Evolutionary conservation across 1,284 basidiomycete genomes (phyloP), one percentile per base, ranked within the genome.

Genomic region (Irpex lacteus): DNA sequence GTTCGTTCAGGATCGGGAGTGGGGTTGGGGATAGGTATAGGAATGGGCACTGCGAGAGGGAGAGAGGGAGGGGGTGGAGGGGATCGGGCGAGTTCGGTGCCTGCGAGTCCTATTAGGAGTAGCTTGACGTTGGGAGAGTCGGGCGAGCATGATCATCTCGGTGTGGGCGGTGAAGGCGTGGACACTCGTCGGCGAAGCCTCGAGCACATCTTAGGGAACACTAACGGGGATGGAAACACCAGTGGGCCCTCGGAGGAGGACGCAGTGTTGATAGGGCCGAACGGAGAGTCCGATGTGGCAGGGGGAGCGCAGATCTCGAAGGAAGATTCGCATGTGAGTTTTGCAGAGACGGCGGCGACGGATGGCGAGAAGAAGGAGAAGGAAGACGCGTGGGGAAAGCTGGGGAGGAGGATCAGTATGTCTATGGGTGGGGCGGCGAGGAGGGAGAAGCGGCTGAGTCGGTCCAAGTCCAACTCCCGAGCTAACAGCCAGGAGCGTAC

Each of bases 371-470:
- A 72, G 13, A 82, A 83, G 3, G 63, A 64, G 63, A 57, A 32
- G 11, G 63, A 72, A 13, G 82, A 83, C 63, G 75, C 79, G 34
- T 89, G 88, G 87, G 77, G 80, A 21, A 86, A 83, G 70, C 68
- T 90, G 50, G 81, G 87, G n/a, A 77, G 85, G 67, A 77, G 87
- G 63, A 81, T 90, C 65, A 89, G 85, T 67, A 69, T 73, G 58
- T 71, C 70, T 47, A 76, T 85, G 69, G 32, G 54, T 15, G 54
- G 18, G 9, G 18, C 54, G 3, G 54, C 21, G 5, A 26, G 34
- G 54, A 56, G 13, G 59, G 74, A 73, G 37, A 75, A 69, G 64
- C 61, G 68, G 47, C 56, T 62, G 37, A 74, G 74, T 60, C 70
- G 75, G 32, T 76, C 75, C 21, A 70, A 66, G 62, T 67, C 70